Percentiles rank a stretch among this genome's conserved stretches.
Conservation (phyloP, 1,284 basidiomycete species). For the Psilocybe mexicana region DNA sequence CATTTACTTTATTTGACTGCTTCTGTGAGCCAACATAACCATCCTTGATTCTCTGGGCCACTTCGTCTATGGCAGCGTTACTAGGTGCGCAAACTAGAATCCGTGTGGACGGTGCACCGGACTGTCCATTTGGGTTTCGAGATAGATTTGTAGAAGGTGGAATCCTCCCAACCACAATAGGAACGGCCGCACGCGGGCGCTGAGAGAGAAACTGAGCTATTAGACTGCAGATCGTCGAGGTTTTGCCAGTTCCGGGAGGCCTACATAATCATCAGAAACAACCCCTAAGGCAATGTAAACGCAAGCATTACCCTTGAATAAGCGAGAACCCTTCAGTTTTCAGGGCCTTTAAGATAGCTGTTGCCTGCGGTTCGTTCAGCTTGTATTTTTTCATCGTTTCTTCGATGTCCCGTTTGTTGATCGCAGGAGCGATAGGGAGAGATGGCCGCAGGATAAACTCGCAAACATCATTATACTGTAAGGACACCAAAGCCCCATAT, state of each 20-base stretch:
- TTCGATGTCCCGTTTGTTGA: conserved; percentile 59
- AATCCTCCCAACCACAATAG: conserved; percentile 48
- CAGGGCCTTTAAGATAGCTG: conserved; percentile 82
- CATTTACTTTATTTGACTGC: conserved; percentile 61
- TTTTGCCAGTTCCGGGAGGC: conserved; percentile 98
- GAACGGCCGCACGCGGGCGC: conserved; percentile 49
- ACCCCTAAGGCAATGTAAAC: conserved; percentile 8
- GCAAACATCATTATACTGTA: conserved; percentile 83
- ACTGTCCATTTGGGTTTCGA: conserved; percentile 38
- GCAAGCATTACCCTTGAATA: conserved; percentile 83
- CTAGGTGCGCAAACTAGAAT: conserved; percentile 95
- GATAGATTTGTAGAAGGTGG: conserved; percentile 5
- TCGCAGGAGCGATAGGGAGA: conserved; percentile 47
- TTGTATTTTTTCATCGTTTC: conserved; percentile 71
- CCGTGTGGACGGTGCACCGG: conserved; percentile 56
- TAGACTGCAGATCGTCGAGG: conserved; percentile 96
- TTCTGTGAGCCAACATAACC: conserved; percentile 67
- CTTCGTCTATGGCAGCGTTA: conserved; percentile 98
- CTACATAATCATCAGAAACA: conserved; percentile 39
- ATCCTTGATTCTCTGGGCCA: conserved; percentile 85
- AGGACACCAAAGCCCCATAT: conserved; percentile 82
- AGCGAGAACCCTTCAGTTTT: conserved; percentile 81
- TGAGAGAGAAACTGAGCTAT: conserved; percentile 81
- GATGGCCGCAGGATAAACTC: conserved; percentile 70
- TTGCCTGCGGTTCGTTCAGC: conserved; percentile 94